Evolutionary conservation across 1,284 basidiomycete species (phyloP).

Genomic region (Cerioporus squamosus): DNA sequence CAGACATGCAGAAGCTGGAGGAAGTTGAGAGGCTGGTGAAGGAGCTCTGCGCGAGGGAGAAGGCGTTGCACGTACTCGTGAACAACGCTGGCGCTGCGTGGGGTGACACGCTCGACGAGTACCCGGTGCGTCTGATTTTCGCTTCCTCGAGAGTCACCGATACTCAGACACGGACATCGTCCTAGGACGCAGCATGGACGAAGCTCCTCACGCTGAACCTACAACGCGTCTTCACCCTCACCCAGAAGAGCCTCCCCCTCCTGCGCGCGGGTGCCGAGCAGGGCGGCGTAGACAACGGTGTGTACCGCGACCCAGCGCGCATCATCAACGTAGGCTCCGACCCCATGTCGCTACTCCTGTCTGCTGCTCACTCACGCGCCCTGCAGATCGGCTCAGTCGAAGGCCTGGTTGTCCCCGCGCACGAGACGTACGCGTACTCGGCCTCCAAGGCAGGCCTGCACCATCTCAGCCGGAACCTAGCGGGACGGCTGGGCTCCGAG

Average conservation of each 20-base stretch:
- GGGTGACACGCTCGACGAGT: slow-evolving; percentile 60
- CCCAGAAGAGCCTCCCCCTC: slow-evolving; percentile 68
- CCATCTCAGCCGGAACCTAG: slow-evolving; percentile 67
- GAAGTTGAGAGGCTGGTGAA: slow-evolving; percentile 60
- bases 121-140: slow-evolving; percentile 44
- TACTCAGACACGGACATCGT: too few relatives aligned
- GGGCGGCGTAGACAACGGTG: slow-evolving; percentile 41
- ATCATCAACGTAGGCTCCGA: slow-evolving; percentile 67
- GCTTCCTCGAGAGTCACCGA: not conserved
- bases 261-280: slow-evolving; percentile 55
- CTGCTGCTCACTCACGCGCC: not conserved
- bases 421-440: slow-evolving; percentile 74
- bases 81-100: slow-evolving; percentile 75
- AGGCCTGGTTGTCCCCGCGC: slow-evolving; percentile 53
- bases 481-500: slow-evolving; percentile 60
- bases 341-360: not conserved
- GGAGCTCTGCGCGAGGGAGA: slow-evolving; percentile 56
- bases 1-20: slow-evolving; percentile 61
- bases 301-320: slow-evolving; percentile 55
- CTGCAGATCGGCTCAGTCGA: slow-evolving; percentile 68
- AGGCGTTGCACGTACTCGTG: slow-evolving; percentile 61
- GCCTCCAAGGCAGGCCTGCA: slow-evolving; percentile 67
- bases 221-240: slow-evolving; percentile 72
- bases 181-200: slow-evolving; percentile 55
- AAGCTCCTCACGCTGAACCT: slow-evolving; percentile 71